Conservation (phyloP, 306 rosid genomes). For the Casuarina cunninghamiana region DNA sequence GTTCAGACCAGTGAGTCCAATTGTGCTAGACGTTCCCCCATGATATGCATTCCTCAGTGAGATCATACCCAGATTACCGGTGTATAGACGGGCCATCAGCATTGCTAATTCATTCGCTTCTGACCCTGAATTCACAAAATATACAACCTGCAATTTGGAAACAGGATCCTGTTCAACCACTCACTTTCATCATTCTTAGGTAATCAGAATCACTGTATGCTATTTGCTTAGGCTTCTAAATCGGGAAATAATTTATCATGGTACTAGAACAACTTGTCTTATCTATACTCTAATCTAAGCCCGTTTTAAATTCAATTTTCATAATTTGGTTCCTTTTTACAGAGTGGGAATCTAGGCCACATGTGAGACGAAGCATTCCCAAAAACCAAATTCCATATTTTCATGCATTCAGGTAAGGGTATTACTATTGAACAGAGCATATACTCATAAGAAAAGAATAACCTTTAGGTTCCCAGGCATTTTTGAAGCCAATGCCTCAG, state of each 20-base stretch:
- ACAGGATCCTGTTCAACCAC: not conserved
- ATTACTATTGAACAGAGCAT: too few relatives aligned
- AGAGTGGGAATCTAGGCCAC: too few relatives aligned
- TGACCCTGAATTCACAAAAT: slow-evolving; percentile 88
- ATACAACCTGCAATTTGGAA: slow-evolving; percentile 67
- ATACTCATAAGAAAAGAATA: not conserved
- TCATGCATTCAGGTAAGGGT: too few relatives aligned
- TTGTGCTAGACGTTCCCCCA: slow-evolving; percentile 82
- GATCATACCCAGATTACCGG: slow-evolving; percentile 83
- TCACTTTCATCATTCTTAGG: not conserved
- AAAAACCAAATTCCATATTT: too few relatives aligned
- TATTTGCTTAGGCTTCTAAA: too few relatives aligned
- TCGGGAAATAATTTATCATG: too few relatives aligned
- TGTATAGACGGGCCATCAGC: slow-evolving; percentile 91
- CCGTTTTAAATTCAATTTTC: too few relatives aligned
- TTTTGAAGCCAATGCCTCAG: slow-evolving; percentile 74
- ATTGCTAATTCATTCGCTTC: slow-evolving; percentile 94
- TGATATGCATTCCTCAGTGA: slow-evolving; percentile 90
- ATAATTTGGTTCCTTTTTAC: too few relatives aligned
- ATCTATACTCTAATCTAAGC: too few relatives aligned
- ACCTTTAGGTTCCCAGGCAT: slow-evolving; percentile 91
- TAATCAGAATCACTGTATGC: too few relatives aligned
- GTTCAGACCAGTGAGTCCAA: slow-evolving; percentile 77
- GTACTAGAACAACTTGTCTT: too few relatives aligned
- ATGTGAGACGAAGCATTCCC: too few relatives aligned